phyloP scores from a whole-genome alignment of 2,329 filamentous ascomycete species.

The Trichophyton rubrum region DNA sequence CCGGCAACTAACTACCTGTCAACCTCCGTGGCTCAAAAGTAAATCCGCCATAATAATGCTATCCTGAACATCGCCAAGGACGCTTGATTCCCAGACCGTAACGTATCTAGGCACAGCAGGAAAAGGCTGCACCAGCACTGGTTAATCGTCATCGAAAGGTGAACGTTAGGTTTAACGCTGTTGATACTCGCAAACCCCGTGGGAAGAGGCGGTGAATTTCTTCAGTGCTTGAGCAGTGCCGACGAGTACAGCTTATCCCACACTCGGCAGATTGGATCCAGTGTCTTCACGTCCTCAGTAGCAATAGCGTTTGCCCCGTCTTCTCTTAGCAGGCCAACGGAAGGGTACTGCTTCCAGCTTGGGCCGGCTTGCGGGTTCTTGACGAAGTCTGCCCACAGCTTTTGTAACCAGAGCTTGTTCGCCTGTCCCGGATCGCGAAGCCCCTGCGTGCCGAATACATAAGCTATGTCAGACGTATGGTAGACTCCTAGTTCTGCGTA shows the following conservation, averaged over 20 bases:
- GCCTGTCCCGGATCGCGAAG: slow-evolving; percentile 14
- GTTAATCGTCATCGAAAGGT: neutral
- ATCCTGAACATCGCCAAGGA: neutral
- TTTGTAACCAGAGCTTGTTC: slow-evolving; percentile 22
- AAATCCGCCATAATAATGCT: neutral
- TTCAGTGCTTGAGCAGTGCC: neutral
- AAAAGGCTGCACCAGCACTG: neutral
- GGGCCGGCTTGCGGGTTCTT: slow-evolving; percentile 26
- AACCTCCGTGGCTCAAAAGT: neutral
- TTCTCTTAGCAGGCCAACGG: neutral
- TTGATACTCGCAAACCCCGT: neutral
- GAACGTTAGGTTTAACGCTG: neutral
- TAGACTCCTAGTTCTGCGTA: slow-evolving; percentile 22
- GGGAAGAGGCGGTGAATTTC: neutral
- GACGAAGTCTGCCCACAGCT: slow-evolving; percentile 26
- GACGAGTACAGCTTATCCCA: neutral
- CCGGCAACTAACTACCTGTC: too few species aligned
- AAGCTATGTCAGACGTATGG: slow-evolving; percentile 24
- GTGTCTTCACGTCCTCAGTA: neutral
- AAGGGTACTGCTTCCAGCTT: slow-evolving; percentile 19
- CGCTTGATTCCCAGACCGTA: neutral
- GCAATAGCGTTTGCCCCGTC: neutral
- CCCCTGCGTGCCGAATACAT: slow-evolving; percentile 26
- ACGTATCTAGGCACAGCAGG: neutral
- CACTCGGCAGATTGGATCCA: neutral